A percentile compares a stretch with the other conserved stretches of the same genome.
These are phyloP conservation scores for Pulchroboletus neoregius DNA, from an alignment of 1,284 basidiomycete genomes.

Conservation along the genomic window DNA sequence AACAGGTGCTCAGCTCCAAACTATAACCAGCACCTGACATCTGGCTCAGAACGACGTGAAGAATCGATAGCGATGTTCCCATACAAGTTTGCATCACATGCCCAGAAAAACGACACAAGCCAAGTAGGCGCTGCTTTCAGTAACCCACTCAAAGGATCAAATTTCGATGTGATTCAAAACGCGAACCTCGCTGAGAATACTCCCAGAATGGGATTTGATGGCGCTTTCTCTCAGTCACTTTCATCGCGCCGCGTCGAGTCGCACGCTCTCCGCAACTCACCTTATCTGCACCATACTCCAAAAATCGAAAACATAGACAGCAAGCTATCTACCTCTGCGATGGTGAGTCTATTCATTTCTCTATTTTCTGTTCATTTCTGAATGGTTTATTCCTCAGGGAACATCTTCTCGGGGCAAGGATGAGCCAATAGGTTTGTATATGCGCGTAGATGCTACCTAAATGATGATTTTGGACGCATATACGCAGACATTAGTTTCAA, in stretches of 20 bases:
- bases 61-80: slow-evolving; percentile 13
- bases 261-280: slow-evolving; percentile 6
- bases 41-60: not conserved
- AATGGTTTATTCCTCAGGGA: slow-evolving; percentile 11
- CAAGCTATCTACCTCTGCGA: slow-evolving; percentile 2
- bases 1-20: not conserved
- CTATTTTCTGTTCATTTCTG: not conserved
- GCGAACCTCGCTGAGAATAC: slow-evolving; percentile 8
- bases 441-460: slow-evolving; percentile 7
- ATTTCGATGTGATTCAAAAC: slow-evolving; percentile 8
- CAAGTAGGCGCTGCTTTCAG: slow-evolving; percentile 3
- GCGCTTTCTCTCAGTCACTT: slow-evolving; percentile 10
- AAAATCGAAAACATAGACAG: no score
- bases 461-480: slow-evolving; percentile 11
- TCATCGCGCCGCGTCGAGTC: slow-evolving; percentile 14
- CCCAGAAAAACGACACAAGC: slow-evolving; percentile 13
- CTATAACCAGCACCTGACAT: not conserved
- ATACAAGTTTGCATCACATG: slow-evolving; percentile 20
- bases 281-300: slow-evolving; percentile 2
- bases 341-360: slow-evolving; percentile 9
- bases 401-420: slow-evolving; percentile 6
- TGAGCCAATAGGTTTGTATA: slow-evolving; percentile 26
- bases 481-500: slow-evolving; percentile 13
- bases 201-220: slow-evolving; percentile 8
- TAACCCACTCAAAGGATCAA: slow-evolving; percentile 8